Conservation (phyloP, 176 grass and related monocot genomes). For the Oryza meyeriana region DNA sequence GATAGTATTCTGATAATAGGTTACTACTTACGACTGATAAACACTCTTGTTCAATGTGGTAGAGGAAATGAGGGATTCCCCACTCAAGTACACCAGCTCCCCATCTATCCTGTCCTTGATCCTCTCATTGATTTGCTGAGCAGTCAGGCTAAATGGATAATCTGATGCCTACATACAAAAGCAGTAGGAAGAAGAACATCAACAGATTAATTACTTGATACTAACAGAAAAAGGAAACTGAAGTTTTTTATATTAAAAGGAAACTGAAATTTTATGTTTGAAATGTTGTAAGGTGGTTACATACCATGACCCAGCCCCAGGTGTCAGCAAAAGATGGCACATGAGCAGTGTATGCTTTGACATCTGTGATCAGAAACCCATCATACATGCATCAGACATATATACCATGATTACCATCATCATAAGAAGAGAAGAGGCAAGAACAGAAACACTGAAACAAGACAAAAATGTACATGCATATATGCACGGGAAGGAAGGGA, state of each 20-base stretch:
- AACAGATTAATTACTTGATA: not conserved
- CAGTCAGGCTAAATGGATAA: slow-evolving; percentile 55
- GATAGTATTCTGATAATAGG: no score
- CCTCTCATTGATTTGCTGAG: slow-evolving; percentile 55
- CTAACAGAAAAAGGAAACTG: not conserved
- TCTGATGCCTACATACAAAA: slow-evolving; percentile 57
- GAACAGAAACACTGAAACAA: not conserved
- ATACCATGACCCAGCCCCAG: slow-evolving; percentile 92
- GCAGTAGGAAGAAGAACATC: not conserved
- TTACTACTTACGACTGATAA: slow-evolving; percentile 49
- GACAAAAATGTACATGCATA: not conserved
- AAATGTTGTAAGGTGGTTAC: not conserved
- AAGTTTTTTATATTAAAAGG: no score
- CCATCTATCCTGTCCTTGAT: slow-evolving; percentile 46
- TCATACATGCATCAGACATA: not conserved
- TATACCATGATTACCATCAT: not conserved
- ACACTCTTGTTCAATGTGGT: slow-evolving; percentile 82
- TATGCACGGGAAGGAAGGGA: not conserved
- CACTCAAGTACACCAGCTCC: slow-evolving; percentile 64
- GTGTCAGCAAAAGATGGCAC: slow-evolving; percentile 81
- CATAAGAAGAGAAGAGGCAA: no score
- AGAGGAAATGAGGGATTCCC: slow-evolving; percentile 60
- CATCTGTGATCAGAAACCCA: slow-evolving; percentile 34
- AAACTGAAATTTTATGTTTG: not conserved
- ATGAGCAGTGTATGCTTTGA: slow-evolving; percentile 71